phyloP scores from a whole-genome alignment of 768 basidiomycete genomes.

The Mycena haematopus region DNA sequence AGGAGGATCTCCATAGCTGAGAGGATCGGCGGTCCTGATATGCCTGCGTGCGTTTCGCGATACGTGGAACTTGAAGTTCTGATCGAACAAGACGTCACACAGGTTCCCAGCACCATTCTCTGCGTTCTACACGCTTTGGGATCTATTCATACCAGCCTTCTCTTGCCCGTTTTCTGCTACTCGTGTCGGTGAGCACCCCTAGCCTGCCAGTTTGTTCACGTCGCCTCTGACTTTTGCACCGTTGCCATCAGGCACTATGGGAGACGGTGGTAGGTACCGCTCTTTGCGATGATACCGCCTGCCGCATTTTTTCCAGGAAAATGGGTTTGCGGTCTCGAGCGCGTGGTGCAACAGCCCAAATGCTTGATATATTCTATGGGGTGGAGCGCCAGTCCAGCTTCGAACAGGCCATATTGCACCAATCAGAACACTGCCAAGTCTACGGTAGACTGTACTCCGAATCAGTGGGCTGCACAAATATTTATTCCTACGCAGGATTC shows the following conservation, averaged over 20 bases:
- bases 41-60: background rate
- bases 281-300: background rate
- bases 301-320: slow-evolving; percentile 41
- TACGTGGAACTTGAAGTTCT: background rate
- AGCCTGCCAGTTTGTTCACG: too few species aligned
- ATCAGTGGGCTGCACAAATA: too few species aligned
- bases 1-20: slow-evolving; percentile 9
- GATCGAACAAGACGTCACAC: background rate
- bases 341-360: slow-evolving; percentile 43
- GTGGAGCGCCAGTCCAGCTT: slow-evolving; percentile 51
- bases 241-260: slow-evolving; percentile 47
- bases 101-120: slow-evolving; percentile 13
- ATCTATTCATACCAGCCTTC: too few species aligned
- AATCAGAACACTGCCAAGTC: slow-evolving; percentile 45
- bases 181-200: too few species aligned
- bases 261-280: slow-evolving; percentile 43
- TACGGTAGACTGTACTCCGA: slow-evolving; percentile 12
- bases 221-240: too few species aligned
- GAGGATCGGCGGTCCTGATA: background rate
- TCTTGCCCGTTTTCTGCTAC: too few species aligned
- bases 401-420: slow-evolving; percentile 45
- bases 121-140: slow-evolving; percentile 20
- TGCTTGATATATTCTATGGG: slow-evolving; percentile 57
- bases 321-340: slow-evolving; percentile 56
- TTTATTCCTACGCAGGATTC: slow-evolving; percentile 12